phyloP scores from a whole-genome alignment of 352 stramenopile genomes.

The Pythium dissimile region DNA sequence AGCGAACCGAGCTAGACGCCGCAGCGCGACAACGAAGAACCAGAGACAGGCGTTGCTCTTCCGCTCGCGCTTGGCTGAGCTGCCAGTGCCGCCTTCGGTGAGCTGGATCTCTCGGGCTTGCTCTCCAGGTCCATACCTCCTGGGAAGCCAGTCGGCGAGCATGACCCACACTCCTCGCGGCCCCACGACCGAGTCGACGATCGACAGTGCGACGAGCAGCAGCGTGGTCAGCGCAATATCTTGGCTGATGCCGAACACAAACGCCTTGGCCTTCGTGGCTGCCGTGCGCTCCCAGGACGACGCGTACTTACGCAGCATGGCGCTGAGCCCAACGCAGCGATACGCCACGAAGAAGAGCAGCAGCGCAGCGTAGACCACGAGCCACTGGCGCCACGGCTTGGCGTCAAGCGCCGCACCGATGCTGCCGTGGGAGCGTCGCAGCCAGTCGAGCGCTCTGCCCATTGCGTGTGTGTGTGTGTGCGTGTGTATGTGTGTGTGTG shows the following conservation, averaged over 20 bases:
- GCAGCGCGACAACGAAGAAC: no score
- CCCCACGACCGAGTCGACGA: constrained; percentile 1
- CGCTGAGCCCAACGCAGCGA: not conserved
- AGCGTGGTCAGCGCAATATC: constrained; percentile 1
- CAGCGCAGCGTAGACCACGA: not conserved
- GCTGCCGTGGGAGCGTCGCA: no score
- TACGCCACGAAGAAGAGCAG: constrained; percentile 3
- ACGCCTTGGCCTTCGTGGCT: not conserved
- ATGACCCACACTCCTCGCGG: not conserved
- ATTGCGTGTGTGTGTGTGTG: no score
- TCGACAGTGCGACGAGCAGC: constrained; percentile 10
- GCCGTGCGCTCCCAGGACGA: not conserved
- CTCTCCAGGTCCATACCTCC: no score
- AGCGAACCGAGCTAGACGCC: not conserved
- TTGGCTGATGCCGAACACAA: constrained; percentile 1
- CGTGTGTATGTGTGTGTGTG: no score
- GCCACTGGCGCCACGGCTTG: constrained; percentile 9
- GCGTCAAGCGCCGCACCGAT: not conserved
- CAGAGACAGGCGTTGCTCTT: no score
- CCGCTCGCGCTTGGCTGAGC: no score
- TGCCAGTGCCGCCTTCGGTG: no score
- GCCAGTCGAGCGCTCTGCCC: no score
- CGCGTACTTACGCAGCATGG: constrained; percentile 2
- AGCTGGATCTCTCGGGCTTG: not conserved
- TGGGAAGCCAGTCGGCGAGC: no score